phyloP scores from a whole-genome alignment of 108 stramenopile species.

The Discostella pseudostelligera region DNA sequence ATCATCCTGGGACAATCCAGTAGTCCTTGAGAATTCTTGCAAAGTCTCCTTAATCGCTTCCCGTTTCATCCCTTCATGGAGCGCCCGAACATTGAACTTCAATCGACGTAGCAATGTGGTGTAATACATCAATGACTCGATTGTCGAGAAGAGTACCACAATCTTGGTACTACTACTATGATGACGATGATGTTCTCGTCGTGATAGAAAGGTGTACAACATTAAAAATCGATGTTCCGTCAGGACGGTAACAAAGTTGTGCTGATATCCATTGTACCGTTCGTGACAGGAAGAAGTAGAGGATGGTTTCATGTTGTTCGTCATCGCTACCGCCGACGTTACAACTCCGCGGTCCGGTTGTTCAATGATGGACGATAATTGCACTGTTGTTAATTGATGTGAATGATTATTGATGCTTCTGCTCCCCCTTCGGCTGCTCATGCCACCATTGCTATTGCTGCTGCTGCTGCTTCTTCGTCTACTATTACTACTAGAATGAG shows the following conservation, averaged over 20 bases:
- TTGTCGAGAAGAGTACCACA: constrained; percentile 39
- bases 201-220: constrained; percentile 45
- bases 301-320: not conserved
- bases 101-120: constrained; percentile 15
- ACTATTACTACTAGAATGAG: no score
- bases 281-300: not conserved
- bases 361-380: no score
- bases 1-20: not conserved
- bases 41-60: constrained; percentile 17
- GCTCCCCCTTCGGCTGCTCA: not conserved
- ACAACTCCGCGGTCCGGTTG: not conserved
- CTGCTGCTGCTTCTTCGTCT: not conserved
- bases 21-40: constrained; percentile 6
- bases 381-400: no score
- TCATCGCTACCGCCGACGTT: not conserved
- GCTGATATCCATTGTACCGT: constrained; percentile 25
- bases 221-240: constrained; percentile 39
- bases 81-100: constrained; percentile 21
- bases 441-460: not conserved
- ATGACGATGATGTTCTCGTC: not conserved
- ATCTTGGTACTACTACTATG: constrained; percentile 29
- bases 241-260: constrained; percentile 42
- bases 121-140: constrained; percentile 33
- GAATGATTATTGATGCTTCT: not conserved
- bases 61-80: constrained; percentile 19